phyloP scores from a whole-genome alignment of 176 grass and related monocot species.

The Eragrostis nindensis region DNA sequence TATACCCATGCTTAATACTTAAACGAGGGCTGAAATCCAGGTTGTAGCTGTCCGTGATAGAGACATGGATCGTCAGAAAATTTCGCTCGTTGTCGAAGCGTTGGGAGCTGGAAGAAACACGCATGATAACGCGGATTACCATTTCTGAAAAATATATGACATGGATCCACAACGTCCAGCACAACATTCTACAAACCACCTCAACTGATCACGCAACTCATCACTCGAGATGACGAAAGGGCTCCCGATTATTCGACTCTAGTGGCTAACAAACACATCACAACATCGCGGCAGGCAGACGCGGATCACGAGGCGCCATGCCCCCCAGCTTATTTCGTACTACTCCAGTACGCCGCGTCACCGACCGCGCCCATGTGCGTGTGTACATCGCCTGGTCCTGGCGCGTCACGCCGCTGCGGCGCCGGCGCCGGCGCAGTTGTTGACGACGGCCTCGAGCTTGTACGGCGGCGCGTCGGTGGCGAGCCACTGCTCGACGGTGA shows the following conservation, averaged over 20 bases:
- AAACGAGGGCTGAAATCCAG: too few species aligned
- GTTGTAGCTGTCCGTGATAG: neutral
- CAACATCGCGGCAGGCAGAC: neutral
- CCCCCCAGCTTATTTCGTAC: slow-evolving; percentile 7
- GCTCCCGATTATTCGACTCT: slow-evolving; percentile 32
- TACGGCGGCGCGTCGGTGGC: slow-evolving; percentile 69
- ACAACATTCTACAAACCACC: neutral
- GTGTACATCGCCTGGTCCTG: neutral
- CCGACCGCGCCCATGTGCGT: neutral
- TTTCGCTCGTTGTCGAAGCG: too few species aligned
- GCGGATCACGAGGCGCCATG: neutral
- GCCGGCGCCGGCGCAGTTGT: slow-evolving; percentile 48
- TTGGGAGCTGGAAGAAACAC: neutral
- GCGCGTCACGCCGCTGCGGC: neutral
- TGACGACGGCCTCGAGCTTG: slow-evolving; percentile 57
- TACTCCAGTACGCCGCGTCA: neutral
- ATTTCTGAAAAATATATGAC: neutral
- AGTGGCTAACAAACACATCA: neutral
- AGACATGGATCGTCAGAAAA: too few species aligned
- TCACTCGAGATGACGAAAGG: neutral
- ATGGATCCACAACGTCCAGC: neutral
- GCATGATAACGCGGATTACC: neutral
- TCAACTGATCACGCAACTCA: neutral
- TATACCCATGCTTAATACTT: too few species aligned
- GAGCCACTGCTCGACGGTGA: slow-evolving; percentile 95